Evolutionary conservation across 345 rosid species (phyloP).

Genomic region (Acer saccharum): DNA sequence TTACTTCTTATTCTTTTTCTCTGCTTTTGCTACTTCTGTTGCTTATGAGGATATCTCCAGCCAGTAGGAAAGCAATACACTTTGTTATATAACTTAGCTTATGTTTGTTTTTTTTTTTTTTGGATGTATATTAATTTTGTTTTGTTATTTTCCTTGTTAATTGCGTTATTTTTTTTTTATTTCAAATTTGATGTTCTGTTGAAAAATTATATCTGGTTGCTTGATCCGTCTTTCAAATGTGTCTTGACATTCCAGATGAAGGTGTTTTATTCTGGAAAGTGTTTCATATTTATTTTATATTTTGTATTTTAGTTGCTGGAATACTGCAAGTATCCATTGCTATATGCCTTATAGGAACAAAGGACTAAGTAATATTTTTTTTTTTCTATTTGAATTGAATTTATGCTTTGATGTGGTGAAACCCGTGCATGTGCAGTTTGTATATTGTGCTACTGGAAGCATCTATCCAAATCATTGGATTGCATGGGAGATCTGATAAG

Average conservation of each 20-base stretch:
- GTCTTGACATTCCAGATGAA: background rate
- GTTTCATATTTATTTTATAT: background rate
- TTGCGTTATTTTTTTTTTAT: background rate
- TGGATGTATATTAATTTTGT: background rate
- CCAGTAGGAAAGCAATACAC: background rate
- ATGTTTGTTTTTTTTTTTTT: background rate
- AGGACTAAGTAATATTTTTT: background rate
- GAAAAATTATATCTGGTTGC: background rate
- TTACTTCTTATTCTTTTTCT: conserved; percentile 2
- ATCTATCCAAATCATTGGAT: background rate
- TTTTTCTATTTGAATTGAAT: background rate
- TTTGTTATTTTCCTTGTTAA: background rate
- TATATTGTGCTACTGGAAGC: background rate
- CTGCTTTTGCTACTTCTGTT: conserved; percentile 1
- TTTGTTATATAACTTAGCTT: background rate
- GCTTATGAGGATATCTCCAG: background rate
- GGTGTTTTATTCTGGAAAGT: background rate
- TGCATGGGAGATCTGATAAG: background rate
- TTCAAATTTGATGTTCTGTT: background rate
- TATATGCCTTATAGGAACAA: background rate
- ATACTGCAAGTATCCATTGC: too few species aligned
- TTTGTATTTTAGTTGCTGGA: background rate
- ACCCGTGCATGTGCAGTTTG: background rate
- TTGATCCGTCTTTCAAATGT: background rate
- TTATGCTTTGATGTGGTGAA: background rate